A percentile compares a stretch with the other conserved stretches of the same genome.
These are phyloP conservation scores for Naganishia randhawae DNA, from an alignment of 768 basidiomycete genomes.

Conservation along the genomic window DNA sequence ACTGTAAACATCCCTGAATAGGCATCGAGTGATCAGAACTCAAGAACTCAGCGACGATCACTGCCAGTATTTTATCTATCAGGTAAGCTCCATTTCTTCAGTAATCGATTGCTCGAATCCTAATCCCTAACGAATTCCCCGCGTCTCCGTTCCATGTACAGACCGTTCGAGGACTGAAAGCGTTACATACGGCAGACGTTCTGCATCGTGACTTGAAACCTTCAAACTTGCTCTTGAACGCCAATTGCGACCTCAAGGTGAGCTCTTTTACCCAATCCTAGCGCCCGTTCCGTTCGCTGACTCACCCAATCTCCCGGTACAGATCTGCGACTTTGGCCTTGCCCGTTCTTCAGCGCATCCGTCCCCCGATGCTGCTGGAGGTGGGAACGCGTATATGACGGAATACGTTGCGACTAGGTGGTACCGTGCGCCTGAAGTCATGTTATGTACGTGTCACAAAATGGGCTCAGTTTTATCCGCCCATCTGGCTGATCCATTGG, in stretches of 20 bases:
- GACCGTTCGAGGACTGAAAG: conserved; percentile 90
- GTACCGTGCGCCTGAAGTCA: conserved; percentile 57
- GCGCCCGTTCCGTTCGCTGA: not conserved
- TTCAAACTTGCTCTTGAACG: conserved; percentile 52
- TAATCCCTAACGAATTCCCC: not conserved
- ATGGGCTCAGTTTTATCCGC: not conserved
- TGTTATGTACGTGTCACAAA: conserved; percentile 49
- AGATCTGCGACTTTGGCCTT: conserved; percentile 80
- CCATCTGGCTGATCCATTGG: not conserved
- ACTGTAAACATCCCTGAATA: not conserved
- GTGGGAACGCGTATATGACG: conserved; percentile 67
- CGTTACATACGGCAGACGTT: conserved; percentile 91
- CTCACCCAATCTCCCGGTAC: not conserved
- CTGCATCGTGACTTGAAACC: conserved; percentile 56
- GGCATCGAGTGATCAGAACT: conserved; percentile 88
- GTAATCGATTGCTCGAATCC: not conserved
- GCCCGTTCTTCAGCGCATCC: conserved; percentile 57
- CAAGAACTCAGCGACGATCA: conserved; percentile 95
- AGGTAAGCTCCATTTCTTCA: conserved; percentile 32
- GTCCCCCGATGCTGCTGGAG: conserved; percentile 40
- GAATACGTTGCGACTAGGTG: conserved; percentile 95
- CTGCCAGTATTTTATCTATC: conserved; percentile 77
- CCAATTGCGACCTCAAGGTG: conserved; percentile 54
- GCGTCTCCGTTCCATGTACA: conserved; percentile 54
- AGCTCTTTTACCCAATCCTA: not conserved